phyloP scores from a whole-genome alignment of 75 land plant species.

The Gnetum montanum region DNA sequence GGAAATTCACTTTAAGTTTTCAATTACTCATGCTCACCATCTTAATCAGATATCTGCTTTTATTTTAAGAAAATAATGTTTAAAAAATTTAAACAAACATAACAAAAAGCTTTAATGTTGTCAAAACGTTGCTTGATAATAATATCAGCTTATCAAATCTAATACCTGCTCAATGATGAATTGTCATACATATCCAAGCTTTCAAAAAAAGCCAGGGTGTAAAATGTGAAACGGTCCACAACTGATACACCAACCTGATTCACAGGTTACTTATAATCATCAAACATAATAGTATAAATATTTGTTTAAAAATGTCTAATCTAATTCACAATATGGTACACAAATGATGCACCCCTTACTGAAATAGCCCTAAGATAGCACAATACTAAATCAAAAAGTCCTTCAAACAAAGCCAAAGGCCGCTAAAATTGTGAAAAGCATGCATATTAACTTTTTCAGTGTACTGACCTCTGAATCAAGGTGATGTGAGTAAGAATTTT shows the following conservation, averaged over 20 bases:
- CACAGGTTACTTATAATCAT: background rate
- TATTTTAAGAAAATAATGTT: background rate
- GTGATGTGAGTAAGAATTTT: conserved; percentile 98
- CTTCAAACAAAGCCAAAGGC: background rate
- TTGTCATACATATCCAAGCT: conserved; percentile 75
- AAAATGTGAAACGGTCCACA: conserved; percentile 94
- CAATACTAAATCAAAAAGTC: background rate
- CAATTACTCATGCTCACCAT: too few species aligned
- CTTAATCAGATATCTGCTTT: too few species aligned
- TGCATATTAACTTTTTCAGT: background rate
- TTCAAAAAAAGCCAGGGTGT: conserved; percentile 97
- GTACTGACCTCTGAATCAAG: conserved; percentile 88
- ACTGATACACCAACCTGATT: conserved; percentile 91
- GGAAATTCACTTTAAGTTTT: too few species aligned
- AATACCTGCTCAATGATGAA: conserved; percentile 77
- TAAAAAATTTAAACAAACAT: background rate
- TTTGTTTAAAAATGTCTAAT: too few species aligned
- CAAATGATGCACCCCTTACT: too few species aligned
- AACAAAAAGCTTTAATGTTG: background rate
- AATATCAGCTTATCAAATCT: too few species aligned
- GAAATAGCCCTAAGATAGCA: background rate
- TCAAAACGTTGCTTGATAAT: too few species aligned
- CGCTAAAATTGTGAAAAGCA: background rate
- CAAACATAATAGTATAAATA: too few species aligned
- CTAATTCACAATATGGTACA: too few species aligned